Evolutionary conservation across 192 early-diverging fungal species (phyloP), one percentile per base, ranked within the genome.

Genomic region (Coemansia sp.): DNA sequence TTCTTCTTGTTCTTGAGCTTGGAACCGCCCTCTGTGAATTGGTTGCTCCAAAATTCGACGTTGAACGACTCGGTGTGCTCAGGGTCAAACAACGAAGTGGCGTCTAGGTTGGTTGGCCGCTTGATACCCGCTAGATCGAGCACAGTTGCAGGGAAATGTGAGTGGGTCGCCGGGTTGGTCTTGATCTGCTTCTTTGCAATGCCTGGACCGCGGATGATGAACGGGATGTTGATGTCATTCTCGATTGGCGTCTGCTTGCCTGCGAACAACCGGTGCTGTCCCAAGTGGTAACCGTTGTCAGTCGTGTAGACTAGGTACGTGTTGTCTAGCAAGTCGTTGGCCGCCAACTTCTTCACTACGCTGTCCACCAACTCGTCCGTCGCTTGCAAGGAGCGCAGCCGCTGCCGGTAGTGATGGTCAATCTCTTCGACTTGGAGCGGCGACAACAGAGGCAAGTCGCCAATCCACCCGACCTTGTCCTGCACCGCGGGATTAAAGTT

Each of bases 231-330:
- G 41, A 90, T 86, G 62, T 91, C 90, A 64, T 90, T 88, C 71
- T 91, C 89, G 62, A 84, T 84, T 22, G 85, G 82, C 10, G 86
- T 83, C 33, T 81, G 79, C 63, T 91, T 91, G n/a, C 90, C 90
- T 12, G 87, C 82, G 20, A 79, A 80, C 29, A 88, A 74, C 18
- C 89, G 87, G 52, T 90, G 89, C 18, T 86, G 80, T 5, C 90
- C 90, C 18, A 91, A 66, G 64, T 91, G 90, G 62, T 89, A 91
- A 20, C 90, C 90, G 64, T 91, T 91, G 60, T 91, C 90, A 18
- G 87, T 76, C 1, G 87, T 85, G 65, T 90, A 91, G 65, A 91
- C 71, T 20, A 91, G 73, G 50, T 86, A 87, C 13, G 88, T 89
- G 68, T 90, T 88, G 53, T 89, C 89, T 13, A 89, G 62, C 50